Conservation (phyloP, 768 basidiomycete species). For the Suillus discolor region DNA sequence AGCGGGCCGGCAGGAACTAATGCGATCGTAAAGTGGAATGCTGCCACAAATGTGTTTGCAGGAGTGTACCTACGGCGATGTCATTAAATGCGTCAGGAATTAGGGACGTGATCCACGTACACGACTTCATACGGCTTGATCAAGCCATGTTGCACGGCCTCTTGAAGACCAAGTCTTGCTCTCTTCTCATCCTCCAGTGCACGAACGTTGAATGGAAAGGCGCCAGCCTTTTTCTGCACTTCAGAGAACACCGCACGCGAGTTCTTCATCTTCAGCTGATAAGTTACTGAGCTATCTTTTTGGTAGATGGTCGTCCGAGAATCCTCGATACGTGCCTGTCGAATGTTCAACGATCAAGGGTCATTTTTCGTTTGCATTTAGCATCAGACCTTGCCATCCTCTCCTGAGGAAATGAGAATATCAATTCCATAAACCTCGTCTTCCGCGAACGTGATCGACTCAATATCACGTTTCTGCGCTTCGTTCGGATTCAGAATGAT, state of each 20-base stretch:
- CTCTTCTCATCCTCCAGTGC: slow-evolving; percentile 94
- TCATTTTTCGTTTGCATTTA: neutral
- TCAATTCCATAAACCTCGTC: slow-evolving; percentile 96
- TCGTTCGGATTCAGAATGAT: slow-evolving; percentile 91
- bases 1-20: slow-evolving; percentile 87
- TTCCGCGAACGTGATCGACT: slow-evolving; percentile 84
- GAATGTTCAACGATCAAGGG: neutral
- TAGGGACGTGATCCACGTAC: slow-evolving; percentile 45
- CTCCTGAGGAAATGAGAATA: slow-evolving; percentile 82
- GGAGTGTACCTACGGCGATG: slow-evolving; percentile 68
- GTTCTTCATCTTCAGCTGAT: slow-evolving; percentile 97
- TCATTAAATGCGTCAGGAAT: slow-evolving; percentile 7
- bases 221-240: slow-evolving; percentile 96
- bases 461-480: slow-evolving; percentile 82
- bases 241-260: slow-evolving; percentile 96
- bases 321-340: slow-evolving; percentile 85
- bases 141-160: slow-evolving; percentile 92
- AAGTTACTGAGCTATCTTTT: slow-evolving; percentile 81
- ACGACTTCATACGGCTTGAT: slow-evolving; percentile 95
- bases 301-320: slow-evolving; percentile 93
- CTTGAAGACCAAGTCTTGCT: slow-evolving; percentile 91
- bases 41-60: slow-evolving; percentile 82
- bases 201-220: slow-evolving; percentile 98
- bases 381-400: slow-evolving; percentile 81
- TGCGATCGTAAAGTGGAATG: slow-evolving; percentile 97